A percentile compares a stretch with the other conserved stretches of the same genome.
phyloP scores from a whole-genome alignment of 1,284 basidiomycete genomes.

The Ganoderma lingzhi region DNA sequence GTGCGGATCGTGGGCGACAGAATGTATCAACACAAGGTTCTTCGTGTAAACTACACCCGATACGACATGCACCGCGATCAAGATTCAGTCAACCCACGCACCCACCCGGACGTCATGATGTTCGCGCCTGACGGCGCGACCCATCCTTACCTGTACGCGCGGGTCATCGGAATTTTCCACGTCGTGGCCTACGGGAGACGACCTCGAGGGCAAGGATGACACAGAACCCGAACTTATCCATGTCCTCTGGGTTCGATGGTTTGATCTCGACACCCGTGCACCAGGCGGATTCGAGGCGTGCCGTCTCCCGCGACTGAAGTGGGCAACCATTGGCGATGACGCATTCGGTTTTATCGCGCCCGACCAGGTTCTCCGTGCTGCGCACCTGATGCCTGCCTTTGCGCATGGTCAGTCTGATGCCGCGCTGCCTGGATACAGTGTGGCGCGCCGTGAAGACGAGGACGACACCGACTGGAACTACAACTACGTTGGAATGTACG shows the following conservation, averaged over 20 bases:
- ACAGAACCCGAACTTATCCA: neutral
- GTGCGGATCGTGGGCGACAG: constrained; percentile 23
- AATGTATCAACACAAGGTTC: constrained; percentile 31
- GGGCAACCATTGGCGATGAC: neutral
- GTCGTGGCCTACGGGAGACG: neutral
- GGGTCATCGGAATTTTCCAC: constrained; percentile 1
- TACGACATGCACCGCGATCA: constrained; percentile 49
- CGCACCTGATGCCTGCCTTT: constrained; percentile 17
- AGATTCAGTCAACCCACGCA: constrained; percentile 47
- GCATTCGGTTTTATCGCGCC: constrained; percentile 16
- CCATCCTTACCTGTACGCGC: constrained; percentile 2
- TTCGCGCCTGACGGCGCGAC: constrained; percentile 17
- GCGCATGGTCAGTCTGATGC: neutral
- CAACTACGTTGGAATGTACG: constrained; percentile 17
- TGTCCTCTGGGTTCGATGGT: constrained; percentile 34
- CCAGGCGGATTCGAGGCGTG: constrained; percentile 5
- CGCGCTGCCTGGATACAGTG: constrained; percentile 4
- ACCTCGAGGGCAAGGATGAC: neutral
- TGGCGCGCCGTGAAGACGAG: neutral
- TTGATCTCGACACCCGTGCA: neutral
- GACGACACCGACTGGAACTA: constrained; percentile 2
- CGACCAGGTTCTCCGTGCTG: constrained; percentile 14
- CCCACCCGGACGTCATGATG: constrained; percentile 46
- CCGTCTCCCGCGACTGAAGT: constrained; percentile 7
- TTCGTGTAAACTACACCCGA: constrained; percentile 51